phyloP scores from a whole-genome alignment of 805 yeast genomes.

The Saccharomycopsis sp. region DNA sequence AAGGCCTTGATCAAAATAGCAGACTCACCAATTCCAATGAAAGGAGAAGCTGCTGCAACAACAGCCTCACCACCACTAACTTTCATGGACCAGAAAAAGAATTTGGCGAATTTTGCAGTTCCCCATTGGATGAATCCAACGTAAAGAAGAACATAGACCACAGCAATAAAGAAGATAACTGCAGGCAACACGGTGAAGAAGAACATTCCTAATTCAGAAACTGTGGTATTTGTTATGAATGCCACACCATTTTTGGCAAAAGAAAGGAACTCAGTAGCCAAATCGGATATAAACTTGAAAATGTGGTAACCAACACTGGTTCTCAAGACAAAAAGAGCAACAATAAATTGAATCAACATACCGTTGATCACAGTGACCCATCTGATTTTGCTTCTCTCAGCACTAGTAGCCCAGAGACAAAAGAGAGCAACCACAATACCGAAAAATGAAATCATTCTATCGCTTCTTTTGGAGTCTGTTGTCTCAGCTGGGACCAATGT shows the following conservation, averaged over 20 bases:
- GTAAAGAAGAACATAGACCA: conserved; percentile 54
- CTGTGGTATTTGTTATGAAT: conserved; percentile 40
- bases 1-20: conserved; percentile 56
- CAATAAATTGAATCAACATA: conserved; percentile 50
- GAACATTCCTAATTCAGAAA: conserved; percentile 40
- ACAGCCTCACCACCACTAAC: conserved; percentile 61
- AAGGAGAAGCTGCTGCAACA: conserved; percentile 62
- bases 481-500: conserved; percentile 47
- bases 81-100: conserved; percentile 54
- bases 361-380: conserved; percentile 60
- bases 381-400: conserved; percentile 37
- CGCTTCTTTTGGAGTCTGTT: conserved; percentile 39
- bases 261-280: conserved; percentile 50
- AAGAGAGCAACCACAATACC: conserved; percentile 44
- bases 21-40: conserved; percentile 60
- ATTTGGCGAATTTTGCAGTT: conserved; percentile 47
- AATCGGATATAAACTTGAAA: conserved; percentile 51
- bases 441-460: conserved; percentile 52
- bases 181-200: conserved; percentile 57
- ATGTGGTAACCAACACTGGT: conserved; percentile 55
- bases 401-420: conserved; percentile 40
- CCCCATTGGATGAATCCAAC: conserved; percentile 56
- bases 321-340: conserved; percentile 55
- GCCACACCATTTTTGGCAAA: conserved; percentile 58
- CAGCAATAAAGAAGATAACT: conserved; percentile 56